Evolutionary conservation across 2,329 filamentous ascomycete genomes (phyloP), one percentile per base, ranked within the genome.

Genomic region (Penicillium sp.): DNA sequence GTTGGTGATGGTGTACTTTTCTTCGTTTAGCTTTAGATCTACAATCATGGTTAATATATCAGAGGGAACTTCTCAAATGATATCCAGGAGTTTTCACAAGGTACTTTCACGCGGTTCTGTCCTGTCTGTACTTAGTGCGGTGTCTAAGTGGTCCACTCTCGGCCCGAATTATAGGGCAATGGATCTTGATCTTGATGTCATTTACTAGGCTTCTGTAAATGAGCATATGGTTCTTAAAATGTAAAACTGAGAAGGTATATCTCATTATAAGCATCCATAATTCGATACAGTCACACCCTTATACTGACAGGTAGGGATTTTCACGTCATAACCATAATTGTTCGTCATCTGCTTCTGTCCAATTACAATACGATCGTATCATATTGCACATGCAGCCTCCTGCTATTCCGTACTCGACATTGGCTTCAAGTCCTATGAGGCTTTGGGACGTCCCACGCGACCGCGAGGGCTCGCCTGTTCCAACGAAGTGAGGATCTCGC

Each of bases 401-500:
- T 22, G 35, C 14, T 18, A 15, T 9, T 40, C 37, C 20, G 3
- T 4, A 40, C 23, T 49, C 29, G 8, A 22, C 1, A 14, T 40
- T 25, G 22, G 15, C n/a, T 15, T 27, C 33, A 14, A 20, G 20
- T 31, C n/a, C 51, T 65, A 72, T 49, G 64, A 62, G 5, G 62
- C 63, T 56, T 72, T 74, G 11, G 69, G 61, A 40, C 70, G 65
- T 27, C 67, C 67, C 26, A 49, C 57, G 46, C 63, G 66, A 33
- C 59, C 60, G 8, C 64, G 67, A 12, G 69, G 61, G n/a, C 59
- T 59, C 25, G 68, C 60, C 40, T 63, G 64, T 42, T 81, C 78
- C 23, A 88, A 75, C 1, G 81, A 83, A 57, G 82, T 73, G n/a
- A 87, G 53, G 37, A 89, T 86, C 65, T 89, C 86, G 37, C 69